Conservation (phyloP, 495 filamentous ascomycete species). For the Xylaria grammica region DNA sequence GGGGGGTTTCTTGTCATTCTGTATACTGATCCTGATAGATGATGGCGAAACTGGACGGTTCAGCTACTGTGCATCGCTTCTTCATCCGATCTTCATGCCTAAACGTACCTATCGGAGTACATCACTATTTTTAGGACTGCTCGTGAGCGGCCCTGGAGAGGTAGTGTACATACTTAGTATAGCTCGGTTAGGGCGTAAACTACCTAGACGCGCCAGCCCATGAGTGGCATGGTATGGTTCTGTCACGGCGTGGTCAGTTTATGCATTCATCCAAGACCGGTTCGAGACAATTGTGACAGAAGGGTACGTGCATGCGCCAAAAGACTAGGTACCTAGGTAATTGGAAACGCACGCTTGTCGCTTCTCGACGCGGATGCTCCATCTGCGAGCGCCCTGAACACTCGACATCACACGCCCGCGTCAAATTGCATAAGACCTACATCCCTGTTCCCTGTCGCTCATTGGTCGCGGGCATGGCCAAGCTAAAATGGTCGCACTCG, state of each 20-base stretch:
- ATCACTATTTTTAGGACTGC: slow-evolving; percentile 18
- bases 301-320: slow-evolving; percentile 38
- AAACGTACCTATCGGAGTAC: slow-evolving; percentile 7
- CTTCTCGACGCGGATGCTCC: slow-evolving; percentile 40
- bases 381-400: slow-evolving; percentile 32
- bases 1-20: not conserved
- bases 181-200: slow-evolving; percentile 6
- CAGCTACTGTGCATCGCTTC: slow-evolving; percentile 1
- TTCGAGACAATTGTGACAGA: slow-evolving; percentile 41
- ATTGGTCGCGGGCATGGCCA: slow-evolving; percentile 40
- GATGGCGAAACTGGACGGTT: not conserved
- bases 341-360: slow-evolving; percentile 32
- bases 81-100: slow-evolving; percentile 9
- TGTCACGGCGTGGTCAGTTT: not conserved
- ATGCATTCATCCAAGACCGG: slow-evolving; percentile 24
- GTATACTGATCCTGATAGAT: too few species aligned
- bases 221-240: not conserved
- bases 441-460: slow-evolving; percentile 40
- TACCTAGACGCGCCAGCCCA: not conserved
- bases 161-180: not conserved
- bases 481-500: slow-evolving; percentile 39
- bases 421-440: slow-evolving; percentile 48
- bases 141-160: not conserved
- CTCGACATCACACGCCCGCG: slow-evolving; percentile 46
- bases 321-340: slow-evolving; percentile 22